These are phyloP conservation scores for Primulina tabacum DNA, from an alignment of 257 asterid genomes.

Conservation along the genomic window DNA sequence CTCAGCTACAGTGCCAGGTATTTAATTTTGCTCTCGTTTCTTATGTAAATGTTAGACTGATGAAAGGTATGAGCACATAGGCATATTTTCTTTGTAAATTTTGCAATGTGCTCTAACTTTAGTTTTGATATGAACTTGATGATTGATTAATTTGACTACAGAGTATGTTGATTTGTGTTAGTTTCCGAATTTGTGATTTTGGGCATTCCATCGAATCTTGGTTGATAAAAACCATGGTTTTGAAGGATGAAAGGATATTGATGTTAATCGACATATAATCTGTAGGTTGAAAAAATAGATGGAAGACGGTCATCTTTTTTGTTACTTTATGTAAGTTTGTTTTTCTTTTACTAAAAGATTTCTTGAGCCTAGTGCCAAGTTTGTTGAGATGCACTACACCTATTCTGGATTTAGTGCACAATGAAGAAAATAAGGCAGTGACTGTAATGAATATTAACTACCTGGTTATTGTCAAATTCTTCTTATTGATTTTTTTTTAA, in stretches of 20 bases:
- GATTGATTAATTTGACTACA: background rate
- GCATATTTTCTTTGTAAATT: background rate
- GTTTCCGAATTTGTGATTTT: background rate
- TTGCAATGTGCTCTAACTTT: background rate
- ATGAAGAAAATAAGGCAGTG: background rate
- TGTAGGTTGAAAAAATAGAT: background rate
- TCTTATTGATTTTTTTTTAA: too few species aligned
- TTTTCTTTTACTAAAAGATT: background rate
- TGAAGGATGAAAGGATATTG: background rate
- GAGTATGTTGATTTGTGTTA: background rate
- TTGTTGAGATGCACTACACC: background rate
- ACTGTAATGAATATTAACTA: background rate
- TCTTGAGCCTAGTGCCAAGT: background rate
- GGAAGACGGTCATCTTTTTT: background rate
- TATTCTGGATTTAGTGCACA: background rate
- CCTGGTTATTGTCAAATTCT: background rate
- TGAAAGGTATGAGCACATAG: background rate
- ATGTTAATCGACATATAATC: background rate
- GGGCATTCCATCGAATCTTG: background rate
- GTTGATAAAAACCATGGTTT: background rate
- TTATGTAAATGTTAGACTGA: slow-evolving; percentile 1
- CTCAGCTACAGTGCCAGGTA: slow-evolving; percentile 98
- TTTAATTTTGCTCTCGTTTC: background rate
- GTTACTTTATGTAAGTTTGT: background rate
- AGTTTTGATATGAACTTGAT: background rate